Percentiles rank a stretch among this genome's conserved stretches.
phyloP scores from a whole-genome alignment of 2,329 filamentous ascomycete species.

The Talaromyces sp. region DNA sequence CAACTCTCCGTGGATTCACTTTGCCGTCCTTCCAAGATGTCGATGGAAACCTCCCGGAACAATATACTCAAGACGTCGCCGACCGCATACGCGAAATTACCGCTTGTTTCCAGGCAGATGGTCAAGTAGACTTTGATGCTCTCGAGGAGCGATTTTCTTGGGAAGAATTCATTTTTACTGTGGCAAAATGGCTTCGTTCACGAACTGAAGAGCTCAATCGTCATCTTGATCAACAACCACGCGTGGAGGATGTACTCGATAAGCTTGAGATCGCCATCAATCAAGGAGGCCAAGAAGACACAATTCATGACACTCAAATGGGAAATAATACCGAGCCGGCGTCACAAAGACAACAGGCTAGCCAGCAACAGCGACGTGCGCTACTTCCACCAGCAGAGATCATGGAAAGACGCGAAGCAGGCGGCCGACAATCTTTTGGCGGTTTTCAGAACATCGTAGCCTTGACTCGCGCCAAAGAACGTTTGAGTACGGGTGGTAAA shows the following conservation, averaged over 20 bases:
- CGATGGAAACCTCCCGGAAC: slow-evolving; percentile 36
- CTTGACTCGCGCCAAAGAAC: slow-evolving; percentile 2
- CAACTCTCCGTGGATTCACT: slow-evolving; percentile 27
- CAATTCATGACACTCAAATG: neutral
- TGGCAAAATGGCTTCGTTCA: slow-evolving; percentile 46
- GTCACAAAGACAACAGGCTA: neutral
- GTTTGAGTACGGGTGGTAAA: neutral
- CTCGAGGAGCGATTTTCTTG: slow-evolving; percentile 50
- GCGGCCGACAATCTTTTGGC: slow-evolving; percentile 10
- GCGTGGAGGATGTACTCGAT: slow-evolving; percentile 32
- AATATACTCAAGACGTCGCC: slow-evolving; percentile 33
- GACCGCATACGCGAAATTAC: slow-evolving; percentile 40
- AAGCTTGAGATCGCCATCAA: slow-evolving; percentile 21
- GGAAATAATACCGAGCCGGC: neutral
- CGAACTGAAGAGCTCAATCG: slow-evolving; percentile 46
- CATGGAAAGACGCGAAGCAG: slow-evolving; percentile 20
- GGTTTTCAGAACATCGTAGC: neutral
- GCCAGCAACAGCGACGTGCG: slow-evolving; percentile 13
- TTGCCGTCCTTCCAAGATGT: slow-evolving; percentile 33
- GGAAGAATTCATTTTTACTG: slow-evolving; percentile 44
- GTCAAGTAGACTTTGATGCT: slow-evolving; percentile 40
- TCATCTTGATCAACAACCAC: slow-evolving; percentile 42
- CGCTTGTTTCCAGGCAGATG: slow-evolving; percentile 34
- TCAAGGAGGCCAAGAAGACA: slow-evolving; percentile 25
- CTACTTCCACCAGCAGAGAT: slow-evolving; percentile 18